These are phyloP conservation scores for Boletus rubroflammeus DNA, from an alignment of 768 basidiomycete species.

Conservation along the genomic window DNA sequence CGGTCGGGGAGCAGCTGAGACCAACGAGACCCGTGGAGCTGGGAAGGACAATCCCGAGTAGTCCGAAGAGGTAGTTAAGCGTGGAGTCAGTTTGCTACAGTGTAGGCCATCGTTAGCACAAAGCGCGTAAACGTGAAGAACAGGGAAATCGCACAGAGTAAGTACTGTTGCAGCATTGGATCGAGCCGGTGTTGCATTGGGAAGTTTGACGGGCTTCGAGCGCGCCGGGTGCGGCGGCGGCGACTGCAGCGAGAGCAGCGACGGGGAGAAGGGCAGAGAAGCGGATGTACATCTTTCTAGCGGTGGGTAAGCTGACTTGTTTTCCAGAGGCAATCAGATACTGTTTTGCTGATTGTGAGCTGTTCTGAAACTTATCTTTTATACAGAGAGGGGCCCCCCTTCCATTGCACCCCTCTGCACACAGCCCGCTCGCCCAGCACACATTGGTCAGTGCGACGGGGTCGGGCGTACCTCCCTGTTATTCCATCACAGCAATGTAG, in stretches of 20 bases:
- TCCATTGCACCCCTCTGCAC: too few species aligned
- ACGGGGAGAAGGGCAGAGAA: conserved; percentile 5
- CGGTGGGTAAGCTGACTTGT: neutral
- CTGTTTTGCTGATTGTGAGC: neutral
- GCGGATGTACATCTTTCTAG: conserved; percentile 6
- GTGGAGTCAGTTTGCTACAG: neutral
- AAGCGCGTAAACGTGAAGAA: neutral
- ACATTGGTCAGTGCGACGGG: too few species aligned
- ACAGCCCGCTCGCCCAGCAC: neutral
- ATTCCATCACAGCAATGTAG: neutral
- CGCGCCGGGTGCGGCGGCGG: neutral
- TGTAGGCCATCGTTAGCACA: neutral
- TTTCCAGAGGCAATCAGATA: neutral
- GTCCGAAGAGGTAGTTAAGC: neutral
- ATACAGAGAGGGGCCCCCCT: neutral
- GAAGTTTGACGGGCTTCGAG: neutral
- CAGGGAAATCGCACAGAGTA: neutral
- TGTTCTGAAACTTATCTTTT: neutral
- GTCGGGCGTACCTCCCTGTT: too few species aligned
- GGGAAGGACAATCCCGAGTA: neutral
- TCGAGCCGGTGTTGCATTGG: conserved; percentile 6
- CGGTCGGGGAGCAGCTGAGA: neutral
- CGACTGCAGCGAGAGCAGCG: conserved; percentile 8
- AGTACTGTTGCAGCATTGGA: conserved; percentile 7
- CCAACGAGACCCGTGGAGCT: conserved; percentile 1